Conservation (phyloP, 2,329 filamentous ascomycete species). For the Malbranchea cinnamomea region DNA sequence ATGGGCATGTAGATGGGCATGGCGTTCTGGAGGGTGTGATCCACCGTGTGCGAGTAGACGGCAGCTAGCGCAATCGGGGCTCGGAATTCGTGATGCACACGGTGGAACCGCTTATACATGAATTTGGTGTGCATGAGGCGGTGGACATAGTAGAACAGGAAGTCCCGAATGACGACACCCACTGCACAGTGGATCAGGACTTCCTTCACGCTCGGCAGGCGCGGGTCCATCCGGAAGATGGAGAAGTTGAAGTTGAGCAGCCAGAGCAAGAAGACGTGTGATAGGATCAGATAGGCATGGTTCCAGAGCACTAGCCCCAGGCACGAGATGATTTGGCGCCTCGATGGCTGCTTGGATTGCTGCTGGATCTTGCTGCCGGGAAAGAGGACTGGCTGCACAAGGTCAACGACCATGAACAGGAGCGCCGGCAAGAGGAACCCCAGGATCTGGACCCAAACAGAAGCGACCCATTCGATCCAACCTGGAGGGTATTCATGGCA, state of each 20-base stretch:
- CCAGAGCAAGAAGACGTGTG: slow-evolving; percentile 2
- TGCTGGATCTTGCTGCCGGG: slow-evolving; percentile 3
- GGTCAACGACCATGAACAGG: slow-evolving; percentile 1
- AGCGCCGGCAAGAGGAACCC: slow-evolving; percentile 4
- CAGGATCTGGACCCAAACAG: slow-evolving; percentile 3
- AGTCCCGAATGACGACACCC: slow-evolving; percentile 3
- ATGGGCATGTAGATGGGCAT: slow-evolving; percentile 5
- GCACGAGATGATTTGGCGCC: slow-evolving; percentile 3
- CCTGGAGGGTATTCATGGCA: slow-evolving; percentile 3
- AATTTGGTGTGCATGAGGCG: slow-evolving; percentile 7
- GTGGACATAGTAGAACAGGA: slow-evolving; percentile 7
- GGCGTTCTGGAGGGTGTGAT: slow-evolving; percentile 5
- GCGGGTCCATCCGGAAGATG: slow-evolving; percentile 2
- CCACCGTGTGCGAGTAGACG: slow-evolving; percentile 6
- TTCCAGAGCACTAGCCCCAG: slow-evolving; percentile 4
- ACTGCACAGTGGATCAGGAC: background rate
- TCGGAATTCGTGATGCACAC: slow-evolving; percentile 6
- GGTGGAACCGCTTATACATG: slow-evolving; percentile 5
- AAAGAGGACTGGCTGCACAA: background rate
- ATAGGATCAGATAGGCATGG: slow-evolving; percentile 3
- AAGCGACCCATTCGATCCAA: slow-evolving; percentile 4
- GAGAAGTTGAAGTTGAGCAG: slow-evolving; percentile 2
- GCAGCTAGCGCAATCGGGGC: slow-evolving; percentile 6
- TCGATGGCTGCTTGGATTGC: slow-evolving; percentile 4
- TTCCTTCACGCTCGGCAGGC: slow-evolving; percentile 3